Evolutionary conservation across 1,284 basidiomycete genomes (phyloP).

Genomic region (Sphaerobolus stellatus): DNA sequence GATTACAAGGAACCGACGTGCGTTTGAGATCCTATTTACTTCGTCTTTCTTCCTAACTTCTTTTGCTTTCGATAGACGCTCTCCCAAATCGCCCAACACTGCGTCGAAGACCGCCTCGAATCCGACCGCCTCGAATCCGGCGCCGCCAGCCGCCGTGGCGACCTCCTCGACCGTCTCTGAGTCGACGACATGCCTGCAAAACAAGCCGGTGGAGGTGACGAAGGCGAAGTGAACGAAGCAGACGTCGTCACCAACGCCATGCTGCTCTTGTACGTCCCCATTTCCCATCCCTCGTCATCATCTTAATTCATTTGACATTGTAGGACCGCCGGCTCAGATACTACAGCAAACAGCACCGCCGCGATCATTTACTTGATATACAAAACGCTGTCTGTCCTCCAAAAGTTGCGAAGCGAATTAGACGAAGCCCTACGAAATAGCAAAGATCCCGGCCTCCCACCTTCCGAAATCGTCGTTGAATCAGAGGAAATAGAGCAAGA

Average conservation of each 20-base stretch:
- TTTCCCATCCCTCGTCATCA: not conserved
- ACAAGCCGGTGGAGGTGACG: conserved; percentile 8
- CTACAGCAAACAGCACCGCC: conserved; percentile 32
- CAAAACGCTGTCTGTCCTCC: conserved; percentile 24
- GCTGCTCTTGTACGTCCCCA: conserved; percentile 27
- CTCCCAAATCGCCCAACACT: not conserved
- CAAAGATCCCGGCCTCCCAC: not conserved
- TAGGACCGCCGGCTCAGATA: conserved; percentile 39
- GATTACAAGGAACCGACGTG: conserved; percentile 21
- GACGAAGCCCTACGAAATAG: not conserved
- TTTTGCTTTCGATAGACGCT: not conserved
- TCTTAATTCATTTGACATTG: not conserved
- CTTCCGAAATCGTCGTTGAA: not conserved
- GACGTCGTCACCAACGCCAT: conserved; percentile 28
- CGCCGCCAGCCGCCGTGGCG: conserved; percentile 1
- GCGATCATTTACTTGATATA: conserved; percentile 26
- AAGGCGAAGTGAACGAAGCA: conserved; percentile 16
- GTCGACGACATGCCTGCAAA: conserved; percentile 20
- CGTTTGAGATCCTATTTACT: not conserved
- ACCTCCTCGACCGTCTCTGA: conserved; percentile 14
- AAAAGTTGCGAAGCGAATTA: conserved; percentile 18
- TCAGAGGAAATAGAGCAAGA: not conserved
- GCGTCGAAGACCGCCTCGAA: conserved; percentile 6
- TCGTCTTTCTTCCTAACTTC: not conserved
- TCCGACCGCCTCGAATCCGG: too few relatives aligned